Conservation (phyloP, 1,284 basidiomycete genomes). For the Ganoderma leucocontextum region DNA sequence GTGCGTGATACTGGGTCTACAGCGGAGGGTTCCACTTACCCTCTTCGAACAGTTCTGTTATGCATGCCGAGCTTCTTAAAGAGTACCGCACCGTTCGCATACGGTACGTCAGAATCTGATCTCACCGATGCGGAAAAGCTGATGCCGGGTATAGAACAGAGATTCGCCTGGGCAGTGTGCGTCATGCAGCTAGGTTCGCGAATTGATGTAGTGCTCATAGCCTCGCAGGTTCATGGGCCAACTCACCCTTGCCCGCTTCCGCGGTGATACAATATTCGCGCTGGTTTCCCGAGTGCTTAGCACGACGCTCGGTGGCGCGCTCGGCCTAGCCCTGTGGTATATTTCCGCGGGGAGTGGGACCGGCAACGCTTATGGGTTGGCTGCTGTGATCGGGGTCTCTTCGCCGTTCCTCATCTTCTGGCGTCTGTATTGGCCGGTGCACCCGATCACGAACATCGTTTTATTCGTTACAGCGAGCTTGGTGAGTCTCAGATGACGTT, state of each 20-base stretch:
- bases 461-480: slow-evolving; percentile 76
- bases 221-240: slow-evolving; percentile 72
- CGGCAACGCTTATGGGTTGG: slow-evolving; percentile 82
- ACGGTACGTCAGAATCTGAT: slow-evolving; percentile 50
- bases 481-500: slow-evolving; percentile 48
- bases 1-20: slow-evolving; percentile 31
- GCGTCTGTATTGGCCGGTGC: slow-evolving; percentile 78
- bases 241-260: slow-evolving; percentile 71
- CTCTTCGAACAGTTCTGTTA: slow-evolving; percentile 54
- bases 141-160: slow-evolving; percentile 33
- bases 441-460: slow-evolving; percentile 78
- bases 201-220: background rate
- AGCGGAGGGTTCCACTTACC: background rate
- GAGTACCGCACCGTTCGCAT: slow-evolving; percentile 64
- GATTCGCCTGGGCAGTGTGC: slow-evolving; percentile 50
- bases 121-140: background rate
- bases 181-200: slow-evolving; percentile 15
- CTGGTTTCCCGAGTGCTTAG: slow-evolving; percentile 69
- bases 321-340: slow-evolving; percentile 81
- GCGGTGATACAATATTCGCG: slow-evolving; percentile 81
- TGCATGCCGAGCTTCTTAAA: slow-evolving; percentile 68
- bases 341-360: slow-evolving; percentile 70
- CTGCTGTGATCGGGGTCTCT: slow-evolving; percentile 71
- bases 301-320: slow-evolving; percentile 74
- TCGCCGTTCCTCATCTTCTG: slow-evolving; percentile 77